These are phyloP conservation scores for Aspergillus mulundensis DNA, from an alignment of 495 filamentous ascomycete genomes.

Conservation along the genomic window DNA sequence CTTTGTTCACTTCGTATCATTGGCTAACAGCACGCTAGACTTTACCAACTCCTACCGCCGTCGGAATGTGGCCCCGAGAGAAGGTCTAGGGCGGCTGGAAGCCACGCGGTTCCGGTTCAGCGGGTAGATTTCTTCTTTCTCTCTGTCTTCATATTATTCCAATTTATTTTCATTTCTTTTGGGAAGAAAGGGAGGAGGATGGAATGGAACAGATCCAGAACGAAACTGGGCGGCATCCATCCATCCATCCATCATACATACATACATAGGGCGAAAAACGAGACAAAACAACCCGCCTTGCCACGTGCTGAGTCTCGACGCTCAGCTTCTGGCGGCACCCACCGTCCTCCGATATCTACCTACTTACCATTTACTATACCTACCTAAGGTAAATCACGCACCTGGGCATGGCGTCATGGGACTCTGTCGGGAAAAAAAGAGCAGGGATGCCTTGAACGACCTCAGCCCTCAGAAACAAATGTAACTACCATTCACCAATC, in stretches of 20 bases:
- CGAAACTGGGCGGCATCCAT: background rate
- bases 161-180: background rate
- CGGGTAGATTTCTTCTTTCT: slow-evolving; percentile 38
- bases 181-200: background rate
- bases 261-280: background rate
- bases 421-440: background rate
- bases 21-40: slow-evolving; percentile 43
- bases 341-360: background rate
- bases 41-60: slow-evolving; percentile 93
- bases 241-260: background rate
- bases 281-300: background rate
- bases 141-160: background rate
- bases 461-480: background rate
- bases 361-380: background rate
- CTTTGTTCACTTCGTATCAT: background rate
- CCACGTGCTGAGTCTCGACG: background rate
- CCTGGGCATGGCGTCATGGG: slow-evolving; percentile 6
- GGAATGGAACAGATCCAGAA: background rate
- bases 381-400: slow-evolving; percentile 7
- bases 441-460: background rate
- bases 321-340: slow-evolving; percentile 12
- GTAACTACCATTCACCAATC: slow-evolving; percentile 6
- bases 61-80: slow-evolving; percentile 89
- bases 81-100: slow-evolving; percentile 81
- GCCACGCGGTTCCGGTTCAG: slow-evolving; percentile 80